These are phyloP conservation scores for Aspergillus tamarii DNA, from an alignment of 2,329 filamentous ascomycete species.

Conservation along the genomic window DNA sequence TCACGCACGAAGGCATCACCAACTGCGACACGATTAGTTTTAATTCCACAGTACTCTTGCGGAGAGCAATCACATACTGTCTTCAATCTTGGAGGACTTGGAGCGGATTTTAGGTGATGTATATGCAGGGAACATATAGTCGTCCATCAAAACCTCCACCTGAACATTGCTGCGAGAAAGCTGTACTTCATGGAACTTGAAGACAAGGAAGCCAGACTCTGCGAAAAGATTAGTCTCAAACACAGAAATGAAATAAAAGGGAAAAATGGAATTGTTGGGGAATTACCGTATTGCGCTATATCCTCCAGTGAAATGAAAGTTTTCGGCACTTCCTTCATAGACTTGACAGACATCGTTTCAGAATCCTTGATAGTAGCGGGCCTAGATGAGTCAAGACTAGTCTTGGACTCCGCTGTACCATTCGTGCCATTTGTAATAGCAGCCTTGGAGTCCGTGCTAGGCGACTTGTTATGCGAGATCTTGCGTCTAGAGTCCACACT, in stretches of 20 bases:
- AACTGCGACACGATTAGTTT: constrained; percentile 48
- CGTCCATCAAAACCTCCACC: constrained; percentile 89
- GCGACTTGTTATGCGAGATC: constrained; percentile 31
- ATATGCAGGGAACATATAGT: constrained; percentile 91
- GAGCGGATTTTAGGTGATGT: constrained; percentile 74
- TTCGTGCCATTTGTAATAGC: constrained; percentile 44
- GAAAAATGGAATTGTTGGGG: background rate
- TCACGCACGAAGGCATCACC: constrained; percentile 96
- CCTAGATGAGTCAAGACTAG: constrained; percentile 42
- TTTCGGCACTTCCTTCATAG: constrained; percentile 67
- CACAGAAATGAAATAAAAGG: background rate
- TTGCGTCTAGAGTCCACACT: constrained; percentile 35
- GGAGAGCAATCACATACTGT: constrained; percentile 57
- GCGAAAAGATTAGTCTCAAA: constrained; percentile 7
- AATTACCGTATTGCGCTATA: constrained; percentile 71
- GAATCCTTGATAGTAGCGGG: constrained; percentile 46
- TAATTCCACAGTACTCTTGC: background rate
- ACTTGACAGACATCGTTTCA: constrained; percentile 50
- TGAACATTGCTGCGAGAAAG: constrained; percentile 75
- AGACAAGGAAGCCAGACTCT: constrained; percentile 91
- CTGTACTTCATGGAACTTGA: constrained; percentile 89
- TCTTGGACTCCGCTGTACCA: constrained; percentile 21
- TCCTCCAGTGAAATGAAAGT: constrained; percentile 78
- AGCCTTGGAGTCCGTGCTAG: constrained; percentile 35
- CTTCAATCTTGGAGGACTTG: constrained; percentile 75